Evolutionary conservation across 2,329 filamentous ascomycete species (phyloP), one percentile per base, ranked within the genome.

Genomic region (Onygenales sp.): DNA sequence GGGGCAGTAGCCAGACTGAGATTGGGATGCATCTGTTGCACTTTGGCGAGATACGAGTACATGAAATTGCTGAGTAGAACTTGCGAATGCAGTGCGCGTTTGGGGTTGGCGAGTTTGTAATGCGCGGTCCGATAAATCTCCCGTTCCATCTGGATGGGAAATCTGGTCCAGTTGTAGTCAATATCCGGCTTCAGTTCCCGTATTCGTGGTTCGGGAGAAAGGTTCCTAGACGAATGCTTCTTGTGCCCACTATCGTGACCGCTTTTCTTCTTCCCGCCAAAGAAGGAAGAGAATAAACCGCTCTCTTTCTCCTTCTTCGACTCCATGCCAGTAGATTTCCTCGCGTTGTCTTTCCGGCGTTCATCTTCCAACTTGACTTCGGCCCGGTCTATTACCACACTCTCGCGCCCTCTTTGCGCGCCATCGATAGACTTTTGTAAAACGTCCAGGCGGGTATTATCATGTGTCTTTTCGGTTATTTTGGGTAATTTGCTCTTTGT

Each of bases 61-160:
- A 98, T 98, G 72, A 98, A 98, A 69, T 98, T 98, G 72, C 91
- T 96, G 60, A 98, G 80, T 55, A 98, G 77, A 21, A 98, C 93
- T 70, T 98, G 93, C 56, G 92, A 96, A 66, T 95, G 86, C 50
- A 98, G 74, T 42, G 92, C 87, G 53, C 93, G 85, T 44, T 92
- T 85, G 39, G 93, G 93, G 66, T 98, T 97, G n/a, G 93, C 93
- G 57, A 98, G 82, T 71, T 98, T 98, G 73, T 97, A 94, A 68
- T 98, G 93, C 14, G 93, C 93, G 89, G 98, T 95, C 57, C 93
- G 84, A 71, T 98, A 98, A 55, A 98, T 98, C 17, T 93, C 93
- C 55, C 93, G 82, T 73, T 98, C 93, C 70, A 97, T 92, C 52
- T 96, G 77, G 52, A 98, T 92, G 10, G 90, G 90, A 65, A 97